These are phyloP conservation scores for Andrographis paniculata DNA, from an alignment of 305 asterid species.

Conservation along the genomic window DNA sequence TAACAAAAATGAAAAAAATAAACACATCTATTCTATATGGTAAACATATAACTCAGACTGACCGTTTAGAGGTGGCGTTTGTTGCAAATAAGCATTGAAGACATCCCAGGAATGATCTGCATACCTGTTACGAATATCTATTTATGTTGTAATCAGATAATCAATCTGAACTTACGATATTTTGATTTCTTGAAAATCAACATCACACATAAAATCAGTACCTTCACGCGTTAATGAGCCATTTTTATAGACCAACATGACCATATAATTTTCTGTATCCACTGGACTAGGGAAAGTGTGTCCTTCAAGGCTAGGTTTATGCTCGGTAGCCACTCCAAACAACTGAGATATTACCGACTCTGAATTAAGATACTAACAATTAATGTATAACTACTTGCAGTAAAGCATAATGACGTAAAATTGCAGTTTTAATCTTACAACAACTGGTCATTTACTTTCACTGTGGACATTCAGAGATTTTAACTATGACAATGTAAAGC, in stretches of 20 bases:
- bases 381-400: too few species aligned
- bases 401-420: too few species aligned
- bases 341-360: slow-evolving; percentile 26
- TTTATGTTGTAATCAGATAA: slow-evolving; percentile 9
- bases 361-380: not conserved
- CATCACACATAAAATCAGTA: slow-evolving; percentile 15
- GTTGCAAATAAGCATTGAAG: slow-evolving; percentile 44
- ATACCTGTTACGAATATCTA: slow-evolving; percentile 52
- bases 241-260: slow-evolving; percentile 66
- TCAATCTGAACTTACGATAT: slow-evolving; percentile 4
- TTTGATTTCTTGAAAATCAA: slow-evolving; percentile 2
- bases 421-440: too few species aligned
- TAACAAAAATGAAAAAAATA: not conserved
- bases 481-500: too few species aligned
- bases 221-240: slow-evolving; percentile 86
- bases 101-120: slow-evolving; percentile 65
- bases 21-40: too few species aligned
- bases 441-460: too few species aligned
- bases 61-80: slow-evolving; percentile 68
- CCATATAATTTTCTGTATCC: slow-evolving; percentile 52
- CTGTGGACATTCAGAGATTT: too few species aligned
- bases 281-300: slow-evolving; percentile 73
- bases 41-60: slow-evolving; percentile 4
- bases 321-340: slow-evolving; percentile 55
- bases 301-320: slow-evolving; percentile 58